Evolutionary conservation across 2,329 filamentous ascomycete genomes (phyloP), one percentile per base, ranked within the genome.

Genomic region (Reticulascus tulasneorum): DNA sequence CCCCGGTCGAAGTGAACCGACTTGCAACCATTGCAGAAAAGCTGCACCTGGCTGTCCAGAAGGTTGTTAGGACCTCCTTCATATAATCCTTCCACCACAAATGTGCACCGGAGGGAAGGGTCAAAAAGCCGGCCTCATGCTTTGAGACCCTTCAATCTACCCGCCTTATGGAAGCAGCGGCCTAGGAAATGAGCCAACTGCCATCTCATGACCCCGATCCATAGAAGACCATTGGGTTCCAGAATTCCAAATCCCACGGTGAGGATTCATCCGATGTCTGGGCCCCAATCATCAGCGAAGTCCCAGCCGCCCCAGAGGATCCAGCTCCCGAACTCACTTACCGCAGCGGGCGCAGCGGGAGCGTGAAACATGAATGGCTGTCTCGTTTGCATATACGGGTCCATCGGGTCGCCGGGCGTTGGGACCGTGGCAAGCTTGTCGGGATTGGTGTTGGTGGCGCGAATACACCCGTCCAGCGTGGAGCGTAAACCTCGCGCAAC

Each of bases 401-500:
- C 39, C 28, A 45, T 47, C 24, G 42, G 20, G 11, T 45, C 44
- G 29, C 35, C 44, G 16, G 44, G 27, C 9, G 23, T 35, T 19
- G 33, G 25, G 13, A 29, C 18, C 20, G 33, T 34, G 29, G 42
- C 9, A 52, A 57, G 40, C 21, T 50, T 56, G 18, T 73, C 67
- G 12, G 62, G 56, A 25, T 51, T 70, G 28, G 63, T 52, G 27
- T 65, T 67, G 19, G 67, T 62, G 16, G 66, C 61, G 35, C 64
- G 62, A 34, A 71, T 47, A 28, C 69, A 69, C 4, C 58, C 58
- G 9, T 73, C 66, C 9, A 73, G 44, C n/a, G 71, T 59, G 5
- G 52, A 46, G 35, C 62, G 60, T 10, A 74, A 51, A 1, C 60
- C 64, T 12, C 54, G 54, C 12, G 60, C 58, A 28, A 70, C 64